A percentile compares a stretch with the other conserved stretches of the same genome.
Conservation (phyloP, 768 basidiomycete species). For the Pisolithus tinctorius region DNA sequence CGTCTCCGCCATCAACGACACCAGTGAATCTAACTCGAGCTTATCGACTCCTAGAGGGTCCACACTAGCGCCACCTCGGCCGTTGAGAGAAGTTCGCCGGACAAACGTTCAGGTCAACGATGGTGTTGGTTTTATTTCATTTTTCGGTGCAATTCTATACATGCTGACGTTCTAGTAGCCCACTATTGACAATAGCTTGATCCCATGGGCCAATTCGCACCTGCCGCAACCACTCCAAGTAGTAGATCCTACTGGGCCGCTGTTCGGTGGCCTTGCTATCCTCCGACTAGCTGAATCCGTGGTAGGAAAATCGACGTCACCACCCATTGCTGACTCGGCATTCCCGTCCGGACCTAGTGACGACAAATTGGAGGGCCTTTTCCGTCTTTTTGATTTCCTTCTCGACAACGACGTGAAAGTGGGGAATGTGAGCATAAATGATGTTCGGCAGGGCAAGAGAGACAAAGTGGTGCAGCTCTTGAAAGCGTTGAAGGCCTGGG, state of each 20-base stretch:
- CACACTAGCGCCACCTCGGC: conserved; percentile 50
- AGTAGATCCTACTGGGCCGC: conserved; percentile 33
- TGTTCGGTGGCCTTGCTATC: conserved; percentile 68
- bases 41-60: conserved; percentile 11
- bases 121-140: conserved; percentile 11
- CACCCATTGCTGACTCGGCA: conserved; percentile 70
- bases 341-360: conserved; percentile 65
- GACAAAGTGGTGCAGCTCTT: conserved; percentile 79
- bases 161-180: conserved; percentile 10
- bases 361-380: conserved; percentile 82
- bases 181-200: conserved; percentile 44
- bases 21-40: conserved; percentile 9
- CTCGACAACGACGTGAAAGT: conserved; percentile 90
- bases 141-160: not conserved
- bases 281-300: conserved; percentile 82
- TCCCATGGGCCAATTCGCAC: conserved; percentile 87
- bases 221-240: conserved; percentile 62
- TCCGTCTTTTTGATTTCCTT: conserved; percentile 86
- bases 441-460: conserved; percentile 74
- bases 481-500: conserved; percentile 70
- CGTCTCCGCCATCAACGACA: conserved; percentile 38
- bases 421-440: conserved; percentile 90
- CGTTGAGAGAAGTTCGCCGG: conserved; percentile 58
- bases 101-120: conserved; percentile 25
- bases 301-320: conserved; percentile 56